Percentiles rank a stretch among this genome's conserved stretches.
Conservation (phyloP, 768 basidiomycete species). For the Lyophyllum atratum region DNA sequence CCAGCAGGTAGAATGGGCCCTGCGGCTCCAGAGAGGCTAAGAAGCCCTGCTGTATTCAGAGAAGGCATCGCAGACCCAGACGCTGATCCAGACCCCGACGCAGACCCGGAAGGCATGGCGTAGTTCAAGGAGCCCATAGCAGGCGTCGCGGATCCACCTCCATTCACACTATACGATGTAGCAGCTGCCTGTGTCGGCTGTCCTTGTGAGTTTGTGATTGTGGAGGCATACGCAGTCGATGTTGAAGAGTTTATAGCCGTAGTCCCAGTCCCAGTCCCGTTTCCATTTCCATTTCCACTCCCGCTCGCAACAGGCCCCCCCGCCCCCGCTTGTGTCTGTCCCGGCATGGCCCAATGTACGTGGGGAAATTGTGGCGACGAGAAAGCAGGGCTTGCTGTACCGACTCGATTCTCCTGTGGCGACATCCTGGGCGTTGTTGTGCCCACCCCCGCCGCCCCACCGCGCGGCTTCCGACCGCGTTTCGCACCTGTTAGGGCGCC, state of each 20-base stretch:
- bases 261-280: neutral
- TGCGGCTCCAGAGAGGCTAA: conserved; percentile 18
- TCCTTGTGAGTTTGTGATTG: neutral
- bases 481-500: conserved; percentile 37
- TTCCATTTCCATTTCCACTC: neutral
- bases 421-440: conserved; percentile 1
- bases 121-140: conserved; percentile 1
- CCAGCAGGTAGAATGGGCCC: conserved; percentile 16
- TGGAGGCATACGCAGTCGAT: conserved; percentile 1
- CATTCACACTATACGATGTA: conserved; percentile 4
- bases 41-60: conserved; percentile 21
- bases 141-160: neutral
- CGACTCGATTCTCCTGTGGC: neutral
- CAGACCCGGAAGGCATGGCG: conserved; percentile 9
- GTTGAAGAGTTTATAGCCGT: neutral
- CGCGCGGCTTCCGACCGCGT: conserved; percentile 50
- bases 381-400: neutral
- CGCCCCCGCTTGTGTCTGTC: neutral
- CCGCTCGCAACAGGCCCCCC: neutral
- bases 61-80: conserved; percentile 1
- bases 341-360: conserved; percentile 10
- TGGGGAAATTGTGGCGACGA: neutral
- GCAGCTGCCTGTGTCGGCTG: conserved; percentile 9
- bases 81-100: conserved; percentile 5
- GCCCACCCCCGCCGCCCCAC: conserved; percentile 23